These are phyloP conservation scores for Colletotrichum orbiculare DNA, from an alignment of 2,329 filamentous ascomycete genomes.

Conservation along the genomic window DNA sequence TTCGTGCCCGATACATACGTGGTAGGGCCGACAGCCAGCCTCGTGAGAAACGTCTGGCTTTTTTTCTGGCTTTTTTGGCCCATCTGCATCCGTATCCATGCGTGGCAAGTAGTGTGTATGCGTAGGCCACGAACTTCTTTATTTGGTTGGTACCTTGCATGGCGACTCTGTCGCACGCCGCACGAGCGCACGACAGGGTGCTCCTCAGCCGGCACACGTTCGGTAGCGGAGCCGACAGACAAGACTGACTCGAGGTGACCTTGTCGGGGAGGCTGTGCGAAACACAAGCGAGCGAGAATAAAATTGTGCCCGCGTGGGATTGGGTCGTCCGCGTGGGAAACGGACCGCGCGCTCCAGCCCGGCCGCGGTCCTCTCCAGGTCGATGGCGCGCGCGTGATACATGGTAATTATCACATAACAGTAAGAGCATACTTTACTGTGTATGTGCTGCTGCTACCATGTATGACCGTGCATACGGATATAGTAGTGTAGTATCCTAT, in stretches of 20 bases:
- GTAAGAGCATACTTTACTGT: constrained; percentile 17
- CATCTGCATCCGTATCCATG: too few species aligned
- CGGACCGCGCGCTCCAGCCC: constrained; percentile 25
- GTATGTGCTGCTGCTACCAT: background rate
- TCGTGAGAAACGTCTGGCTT: too few species aligned
- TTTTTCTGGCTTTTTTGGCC: too few species aligned
- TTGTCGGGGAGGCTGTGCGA: constrained; percentile 30
- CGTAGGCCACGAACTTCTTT: background rate
- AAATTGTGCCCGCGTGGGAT: constrained; percentile 34
- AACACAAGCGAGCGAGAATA: constrained; percentile 33
- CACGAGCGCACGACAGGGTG: background rate
- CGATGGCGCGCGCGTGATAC: too few species aligned
- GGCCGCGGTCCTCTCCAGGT: background rate
- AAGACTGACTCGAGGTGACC: constrained; percentile 32
- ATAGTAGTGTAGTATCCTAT: background rate
- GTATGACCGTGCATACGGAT: background rate
- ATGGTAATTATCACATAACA: background rate
- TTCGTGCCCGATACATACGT: background rate
- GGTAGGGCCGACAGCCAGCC: too few species aligned
- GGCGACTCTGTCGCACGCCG: constrained; percentile 4
- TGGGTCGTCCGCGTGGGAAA: constrained; percentile 18
- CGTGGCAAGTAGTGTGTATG: too few species aligned
- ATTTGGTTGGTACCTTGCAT: constrained; percentile 12
- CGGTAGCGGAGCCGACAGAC: constrained; percentile 15
- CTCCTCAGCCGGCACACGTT: constrained; percentile 15